Evolutionary conservation across 495 filamentous ascomycete species (phyloP), one percentile per base, ranked within the genome.

Genomic region (Lentithecium fluviatile): DNA sequence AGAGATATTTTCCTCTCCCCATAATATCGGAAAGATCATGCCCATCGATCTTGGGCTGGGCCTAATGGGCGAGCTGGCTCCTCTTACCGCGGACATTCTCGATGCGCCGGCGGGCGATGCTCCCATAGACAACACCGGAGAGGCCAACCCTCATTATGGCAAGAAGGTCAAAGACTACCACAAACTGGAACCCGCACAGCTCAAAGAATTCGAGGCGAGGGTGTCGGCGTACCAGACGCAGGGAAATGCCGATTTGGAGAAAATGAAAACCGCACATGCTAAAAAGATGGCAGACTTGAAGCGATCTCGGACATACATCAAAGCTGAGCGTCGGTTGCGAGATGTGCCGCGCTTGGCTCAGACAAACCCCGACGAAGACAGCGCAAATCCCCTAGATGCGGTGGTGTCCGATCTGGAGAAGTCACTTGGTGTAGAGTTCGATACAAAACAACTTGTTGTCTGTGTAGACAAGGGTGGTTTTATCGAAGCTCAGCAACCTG

Each of bases 1-100:
- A 68, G 92, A 98, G 74, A 84, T 98, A n/a, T 80, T 96, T 45
- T 87, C 86, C 1, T 96, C 91, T 0, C 89, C 91, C 0, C 96
- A 92, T 64, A 77, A 85, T 17, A 88, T 89, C 56, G 79, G 79
- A 21, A 88, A 94, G 65, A 93, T 98, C 46, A 83, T 85, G n/a
- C 89, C 91, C 5, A 82, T 90, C 2, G 91, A 96, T 67, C 80
- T 97, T 8, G 91, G 91, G 0, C 74, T 97, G 2, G 94, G 94
- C 5, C 82, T 91, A 6, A 89, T 88, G 70, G 94, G 94, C 12
- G 88, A 91, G 70, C 84, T 98, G 13, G 85, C 88, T 40, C 78
- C 79, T 1, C 76, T 98, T 15, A 97, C 94, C 0, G 83, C 83
- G 11, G 93, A 90, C 12, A 85, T 97, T 45, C 84, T 83, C 45